Evolutionary conservation across 1,139 yeast genomes (phyloP), one percentile per base, ranked within the genome.

Genomic region (Yamadazyma sp.): DNA sequence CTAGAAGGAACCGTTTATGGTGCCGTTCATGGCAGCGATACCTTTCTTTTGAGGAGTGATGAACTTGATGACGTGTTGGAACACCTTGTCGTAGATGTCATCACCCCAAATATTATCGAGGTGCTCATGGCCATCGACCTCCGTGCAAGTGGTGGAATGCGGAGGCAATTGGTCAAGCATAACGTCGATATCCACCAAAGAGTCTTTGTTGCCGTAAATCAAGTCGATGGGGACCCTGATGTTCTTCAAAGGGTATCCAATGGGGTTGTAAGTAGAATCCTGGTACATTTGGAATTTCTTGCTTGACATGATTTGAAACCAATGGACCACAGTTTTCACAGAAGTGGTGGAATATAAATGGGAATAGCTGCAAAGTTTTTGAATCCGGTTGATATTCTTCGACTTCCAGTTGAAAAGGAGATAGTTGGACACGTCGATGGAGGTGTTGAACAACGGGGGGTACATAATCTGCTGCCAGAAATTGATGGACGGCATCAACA

Each of bases 251-350:
- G 81, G 75, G 47, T 77, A 75, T 35, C 65, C 59, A 18, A 68
- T 56, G 1, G 77, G 70, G 26, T 72, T 61, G 16, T 75, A 62
- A 23, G 62, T 43, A 12, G 40, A 34, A 44, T 87, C 96, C 53
- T 84, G 91, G 61, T 81, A 91, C 95, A 91, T 84, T 60, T 88
- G 96, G 59, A 91, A 89, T 38, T 79, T 77, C 32, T 79, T 80
- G n/a, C 87, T 73, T 34, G 86, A 71, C 47, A 91, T 85, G 41
- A 91, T 88, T 62, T 91, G 98, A 59, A 91, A 91, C 98, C 98
- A 91, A 62, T 91, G 98, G 26, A 89, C 97, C 36, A 88, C 92
- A 17, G 87, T 80, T 61, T 91, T 91, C 33, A 89, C 97, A 3
- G 94, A 83, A 0, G 98, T 88, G 18, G 95, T 86, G 1, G 95